Evolutionary conservation across 2,329 filamentous ascomycete genomes (phyloP).

Genomic region (Botrytis paeoniae): DNA sequence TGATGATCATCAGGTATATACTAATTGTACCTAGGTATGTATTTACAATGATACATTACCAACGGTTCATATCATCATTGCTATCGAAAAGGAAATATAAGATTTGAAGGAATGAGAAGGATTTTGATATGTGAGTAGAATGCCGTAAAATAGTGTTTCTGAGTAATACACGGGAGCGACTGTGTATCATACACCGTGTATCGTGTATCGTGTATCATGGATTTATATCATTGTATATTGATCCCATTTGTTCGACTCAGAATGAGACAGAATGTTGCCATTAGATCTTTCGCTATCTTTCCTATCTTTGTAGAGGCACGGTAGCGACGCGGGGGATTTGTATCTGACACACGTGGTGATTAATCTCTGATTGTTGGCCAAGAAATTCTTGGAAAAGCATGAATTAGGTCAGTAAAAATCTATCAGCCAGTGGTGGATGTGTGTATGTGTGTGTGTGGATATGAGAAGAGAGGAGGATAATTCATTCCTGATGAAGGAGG

Average conservation of each 20-base stretch:
- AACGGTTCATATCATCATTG: not conserved
- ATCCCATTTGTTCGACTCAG: slow-evolving; percentile 1
- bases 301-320: not conserved
- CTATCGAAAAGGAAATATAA: not conserved
- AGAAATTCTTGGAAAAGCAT: not conserved
- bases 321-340: not conserved
- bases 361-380: not conserved
- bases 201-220: not conserved
- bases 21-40: too few species aligned
- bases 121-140: not conserved
- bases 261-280: not conserved
- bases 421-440: not conserved
- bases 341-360: slow-evolving; percentile 2
- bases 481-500: not conserved
- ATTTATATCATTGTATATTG: not conserved
- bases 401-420: not conserved
- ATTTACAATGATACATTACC: not conserved
- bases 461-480: not conserved
- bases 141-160: not conserved
- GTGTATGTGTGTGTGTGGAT: not conserved
- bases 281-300: not conserved
- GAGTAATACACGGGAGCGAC: slow-evolving; percentile 7
- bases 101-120: slow-evolving; percentile 16
- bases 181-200: not conserved
- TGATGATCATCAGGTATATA: not conserved